Evolutionary conservation across 352 stramenopile genomes (phyloP).

Genomic region (Blastocystis sp.): DNA sequence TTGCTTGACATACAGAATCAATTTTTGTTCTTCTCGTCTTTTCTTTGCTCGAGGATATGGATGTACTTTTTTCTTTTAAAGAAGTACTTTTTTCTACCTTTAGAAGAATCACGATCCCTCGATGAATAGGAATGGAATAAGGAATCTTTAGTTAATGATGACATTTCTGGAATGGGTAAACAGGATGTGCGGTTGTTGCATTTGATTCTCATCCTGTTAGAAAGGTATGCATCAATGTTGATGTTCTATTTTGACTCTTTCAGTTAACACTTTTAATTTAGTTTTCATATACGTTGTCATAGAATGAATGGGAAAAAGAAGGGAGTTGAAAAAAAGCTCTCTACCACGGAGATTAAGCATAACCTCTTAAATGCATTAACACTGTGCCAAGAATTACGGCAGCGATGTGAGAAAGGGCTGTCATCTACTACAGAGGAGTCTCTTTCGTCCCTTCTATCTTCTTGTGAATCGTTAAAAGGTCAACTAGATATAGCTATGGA

Average conservation of each 20-base stretch:
- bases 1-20: not conserved
- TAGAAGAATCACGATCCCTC: not conserved
- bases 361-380: not conserved
- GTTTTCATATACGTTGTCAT: not conserved
- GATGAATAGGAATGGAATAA: no score
- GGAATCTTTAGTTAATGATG: not conserved
- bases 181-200: not conserved
- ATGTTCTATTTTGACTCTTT: not conserved
- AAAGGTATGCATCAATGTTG: not conserved
- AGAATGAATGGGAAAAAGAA: not conserved
- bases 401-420: not conserved
- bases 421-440: not conserved
- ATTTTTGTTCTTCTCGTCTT: no score
- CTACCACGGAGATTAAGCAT: slow-evolving; percentile 19
- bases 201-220: not conserved
- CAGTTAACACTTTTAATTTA: not conserved
- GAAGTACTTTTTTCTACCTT: not conserved
- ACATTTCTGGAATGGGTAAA: not conserved
- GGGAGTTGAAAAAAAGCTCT: not conserved
- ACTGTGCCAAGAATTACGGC: not conserved
- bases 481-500: not conserved
- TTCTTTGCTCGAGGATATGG: not conserved
- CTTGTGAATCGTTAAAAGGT: slow-evolving; percentile 1
- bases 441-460: not conserved
- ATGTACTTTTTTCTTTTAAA: not conserved